phyloP scores from a whole-genome alignment of 257 asterid genomes.

The Pogostemon cablin region DNA sequence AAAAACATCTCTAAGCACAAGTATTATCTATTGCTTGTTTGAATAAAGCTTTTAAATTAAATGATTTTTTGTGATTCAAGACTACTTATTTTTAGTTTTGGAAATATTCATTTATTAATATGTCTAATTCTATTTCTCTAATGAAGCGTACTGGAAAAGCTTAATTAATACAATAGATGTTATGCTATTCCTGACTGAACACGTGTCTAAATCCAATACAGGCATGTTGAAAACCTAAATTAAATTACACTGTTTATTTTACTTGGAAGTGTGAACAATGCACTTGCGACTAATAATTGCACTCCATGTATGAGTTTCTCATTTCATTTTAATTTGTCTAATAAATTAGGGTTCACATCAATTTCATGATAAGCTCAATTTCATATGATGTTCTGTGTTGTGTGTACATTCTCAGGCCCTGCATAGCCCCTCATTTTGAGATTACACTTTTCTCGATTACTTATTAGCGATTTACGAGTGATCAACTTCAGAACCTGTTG shows the following conservation, averaged over 20 bases:
- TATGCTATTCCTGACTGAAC: background rate
- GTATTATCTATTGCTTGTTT: slow-evolving; percentile 26
- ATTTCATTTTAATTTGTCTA: background rate
- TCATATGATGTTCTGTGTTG: background rate
- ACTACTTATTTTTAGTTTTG: slow-evolving; percentile 13
- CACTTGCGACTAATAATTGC: background rate
- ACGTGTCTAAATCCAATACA: background rate
- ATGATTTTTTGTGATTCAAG: slow-evolving; percentile 16
- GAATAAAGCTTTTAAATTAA: background rate
- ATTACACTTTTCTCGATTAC: background rate
- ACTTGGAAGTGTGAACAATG: background rate
- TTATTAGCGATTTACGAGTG: slow-evolving; percentile 7
- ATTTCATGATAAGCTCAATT: background rate
- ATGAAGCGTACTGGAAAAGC: slow-evolving; percentile 10
- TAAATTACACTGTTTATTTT: background rate
- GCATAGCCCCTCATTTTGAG: background rate
- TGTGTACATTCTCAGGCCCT: background rate
- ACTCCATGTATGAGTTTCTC: background rate
- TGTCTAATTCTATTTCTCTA: slow-evolving; percentile 11
- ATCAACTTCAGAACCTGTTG: slow-evolving; percentile 16
- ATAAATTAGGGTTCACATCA: background rate
- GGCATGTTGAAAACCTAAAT: background rate
- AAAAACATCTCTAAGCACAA: slow-evolving; percentile 11
- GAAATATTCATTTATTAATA: background rate
- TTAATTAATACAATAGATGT: background rate